A percentile compares a stretch with the other conserved stretches of the same genome.
Evolutionary conservation across 805 yeast species (phyloP).

Genomic region (Yamadazyma tumulicola): DNA sequence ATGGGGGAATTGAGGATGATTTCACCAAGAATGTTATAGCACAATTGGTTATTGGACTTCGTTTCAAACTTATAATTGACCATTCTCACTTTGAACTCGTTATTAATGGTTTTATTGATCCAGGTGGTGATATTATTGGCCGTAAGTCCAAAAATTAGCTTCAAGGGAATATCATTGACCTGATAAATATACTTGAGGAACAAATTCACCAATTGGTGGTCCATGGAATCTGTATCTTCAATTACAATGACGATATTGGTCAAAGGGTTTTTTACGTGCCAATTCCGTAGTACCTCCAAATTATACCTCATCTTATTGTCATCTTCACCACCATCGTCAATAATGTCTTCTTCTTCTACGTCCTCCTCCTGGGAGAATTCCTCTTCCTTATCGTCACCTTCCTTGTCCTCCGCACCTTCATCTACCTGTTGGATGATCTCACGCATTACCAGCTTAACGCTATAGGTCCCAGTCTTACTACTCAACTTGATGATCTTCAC

Average conservation of each 20-base stretch:
- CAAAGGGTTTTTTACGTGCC: slow-evolving; percentile 2
- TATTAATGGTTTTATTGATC: slow-evolving; percentile 32
- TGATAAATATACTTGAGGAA: slow-evolving; percentile 28
- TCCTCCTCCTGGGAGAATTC: slow-evolving; percentile 13
- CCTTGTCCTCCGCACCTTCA: slow-evolving; percentile 1
- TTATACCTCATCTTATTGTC: slow-evolving; percentile 31
- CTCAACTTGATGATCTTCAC: slow-evolving; percentile 24
- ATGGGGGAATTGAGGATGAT: slow-evolving; percentile 19
- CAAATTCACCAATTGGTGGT: slow-evolving; percentile 32
- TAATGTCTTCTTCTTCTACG: slow-evolving; percentile 16
- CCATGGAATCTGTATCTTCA: slow-evolving; percentile 37
- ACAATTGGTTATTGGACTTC: slow-evolving; percentile 27
- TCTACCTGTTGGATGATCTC: slow-evolving; percentile 29
- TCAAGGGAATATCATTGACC: slow-evolving; percentile 23
- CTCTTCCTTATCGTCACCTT: slow-evolving; percentile 6
- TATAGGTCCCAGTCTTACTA: slow-evolving; percentile 27
- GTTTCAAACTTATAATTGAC: slow-evolving; percentile 31
- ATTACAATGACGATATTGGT: slow-evolving; percentile 18
- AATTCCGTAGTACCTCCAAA: slow-evolving; percentile 20
- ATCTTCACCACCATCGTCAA: slow-evolving; percentile 12
- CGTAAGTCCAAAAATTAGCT: slow-evolving; percentile 35
- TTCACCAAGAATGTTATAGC: slow-evolving; percentile 30
- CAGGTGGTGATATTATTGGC: slow-evolving; percentile 33
- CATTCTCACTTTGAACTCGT: slow-evolving; percentile 24
- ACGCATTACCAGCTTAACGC: slow-evolving; percentile 30